Conservation (phyloP, 2,329 filamentous ascomycete genomes). For the Colletotrichum somersetense region DNA sequence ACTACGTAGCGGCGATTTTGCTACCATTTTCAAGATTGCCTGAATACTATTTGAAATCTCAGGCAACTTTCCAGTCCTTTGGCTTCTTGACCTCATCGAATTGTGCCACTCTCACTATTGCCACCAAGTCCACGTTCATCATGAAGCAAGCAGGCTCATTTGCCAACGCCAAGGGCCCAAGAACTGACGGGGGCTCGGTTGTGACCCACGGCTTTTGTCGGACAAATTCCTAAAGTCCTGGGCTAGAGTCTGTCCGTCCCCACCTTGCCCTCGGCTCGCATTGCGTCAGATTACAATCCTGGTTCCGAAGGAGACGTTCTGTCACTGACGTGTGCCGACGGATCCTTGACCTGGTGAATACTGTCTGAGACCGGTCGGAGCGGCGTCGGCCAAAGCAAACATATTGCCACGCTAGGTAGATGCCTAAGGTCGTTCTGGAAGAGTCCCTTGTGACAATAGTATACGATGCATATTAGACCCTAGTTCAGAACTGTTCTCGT, state of each 20-base stretch:
- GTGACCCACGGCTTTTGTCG: conserved; percentile 10
- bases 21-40: neutral
- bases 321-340: conserved; percentile 18
- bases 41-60: neutral
- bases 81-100: neutral
- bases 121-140: neutral
- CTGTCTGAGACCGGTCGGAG: neutral
- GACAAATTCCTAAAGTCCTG: conserved; percentile 17
- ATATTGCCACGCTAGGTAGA: neutral
- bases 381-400: too few relatives aligned
- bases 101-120: conserved; percentile 4
- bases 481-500: too few relatives aligned
- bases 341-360: neutral
- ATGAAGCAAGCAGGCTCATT: conserved; percentile 20
- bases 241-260: conserved; percentile 12
- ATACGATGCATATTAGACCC: too few relatives aligned
- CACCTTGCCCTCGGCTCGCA: conserved; percentile 18
- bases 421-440: neutral
- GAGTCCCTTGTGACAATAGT: too few relatives aligned
- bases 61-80: neutral
- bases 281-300: conserved; percentile 25
- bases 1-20: too few relatives aligned
- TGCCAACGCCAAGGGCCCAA: conserved; percentile 9
- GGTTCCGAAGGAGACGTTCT: conserved; percentile 14
- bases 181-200: conserved; percentile 1